Evolutionary conservation across 2,329 filamentous ascomycete species (phyloP), one percentile per base, ranked within the genome.

Genomic region (Phaeosphaeriaceae sp.): DNA sequence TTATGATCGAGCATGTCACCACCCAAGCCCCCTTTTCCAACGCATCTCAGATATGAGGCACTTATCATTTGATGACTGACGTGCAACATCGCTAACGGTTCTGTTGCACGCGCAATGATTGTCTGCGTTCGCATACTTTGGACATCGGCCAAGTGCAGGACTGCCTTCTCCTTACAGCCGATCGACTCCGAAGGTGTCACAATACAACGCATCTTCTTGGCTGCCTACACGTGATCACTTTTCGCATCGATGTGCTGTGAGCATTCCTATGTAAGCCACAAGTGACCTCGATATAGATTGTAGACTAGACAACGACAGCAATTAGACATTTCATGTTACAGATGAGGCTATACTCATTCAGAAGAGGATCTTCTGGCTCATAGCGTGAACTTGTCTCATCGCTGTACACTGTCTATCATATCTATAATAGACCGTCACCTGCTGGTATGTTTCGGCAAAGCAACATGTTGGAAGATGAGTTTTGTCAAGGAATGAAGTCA

Each of bases 251-350:
- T 30, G 12, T 33, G n/a, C 9, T 36, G 20, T 34, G 26, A 54
- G 45, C 63, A 67, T 69, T 67, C 63, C 66, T 53, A 61, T 56
- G 46, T 60, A 60, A 60, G 64, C 64, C 64, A 66, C 63, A 52
- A 52, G 61, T 50, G 37, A 52, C 46, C 20, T 44, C 34, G 26
- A 50, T n/a, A 21, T 49, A 29, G 38, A 39, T 38, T 15, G 38
- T 37, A 42, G 42, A 50, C 45, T 34, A 38, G 36, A 46, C 13
- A 50, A 34, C 20, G 28, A 46, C 28, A 36, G 33, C 29, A 43
- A 46, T 46, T 42, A 50, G 38, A 48, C 40, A 46, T 45, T 34
- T 28, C 23, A 26, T 26, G 23, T 11, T 26, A 11, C 23, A 26
- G 6, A 26, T 11, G 11, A 6, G 6, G 11, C 23, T 26, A 11